Evolutionary conservation across 345 rosid species (phyloP), one percentile per base, ranked within the genome.

Genomic region (Capsella bursapastoris): DNA sequence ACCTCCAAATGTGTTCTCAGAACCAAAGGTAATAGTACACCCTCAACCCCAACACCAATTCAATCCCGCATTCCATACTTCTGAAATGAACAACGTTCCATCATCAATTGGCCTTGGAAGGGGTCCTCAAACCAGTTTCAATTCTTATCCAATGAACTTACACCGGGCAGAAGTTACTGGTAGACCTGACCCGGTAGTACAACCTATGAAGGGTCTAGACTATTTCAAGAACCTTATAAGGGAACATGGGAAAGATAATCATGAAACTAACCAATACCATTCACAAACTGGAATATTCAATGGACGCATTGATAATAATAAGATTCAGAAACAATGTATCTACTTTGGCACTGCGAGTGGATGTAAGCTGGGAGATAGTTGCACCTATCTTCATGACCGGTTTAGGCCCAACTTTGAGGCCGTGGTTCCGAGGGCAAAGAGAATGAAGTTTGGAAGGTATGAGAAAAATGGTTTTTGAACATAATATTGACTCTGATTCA

Each of bases 211-310:
- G 82, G 84, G 84, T 72, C 4, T 64, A 45, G 67, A 75, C 80
- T 84, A 88, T 81, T 51, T 83, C 77, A 88, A 88, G 81, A 82
- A 86, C 44, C 86, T 92, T 9, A 86, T 90, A 14, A 87, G 83
- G 82, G 80, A 82, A 73, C 93, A 90, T 84, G 96, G 96, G 35
- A 66, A 60, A 31, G 84, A 57, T 45, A 79, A 64, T 79, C 73
- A 65, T 51, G 79, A 82, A 53, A 64, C 57, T 14, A 64, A 57
- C 7, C 64, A 70, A 44, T 34, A 22, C 48, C 52, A 70, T n/a
- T 29, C 82, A 59, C 68, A 76, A 69, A 44, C 6, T 43, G 66
- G 44, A 44, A 62, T 56, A 16, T 11, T 35, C 57, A 35, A 64
- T 37, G 52, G 82, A 80, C 53, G 49, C 0, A 2, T 18, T 9